Evolutionary conservation across 1,284 basidiomycete species (phyloP).

Genomic region (Ustilago trichophora): DNA sequence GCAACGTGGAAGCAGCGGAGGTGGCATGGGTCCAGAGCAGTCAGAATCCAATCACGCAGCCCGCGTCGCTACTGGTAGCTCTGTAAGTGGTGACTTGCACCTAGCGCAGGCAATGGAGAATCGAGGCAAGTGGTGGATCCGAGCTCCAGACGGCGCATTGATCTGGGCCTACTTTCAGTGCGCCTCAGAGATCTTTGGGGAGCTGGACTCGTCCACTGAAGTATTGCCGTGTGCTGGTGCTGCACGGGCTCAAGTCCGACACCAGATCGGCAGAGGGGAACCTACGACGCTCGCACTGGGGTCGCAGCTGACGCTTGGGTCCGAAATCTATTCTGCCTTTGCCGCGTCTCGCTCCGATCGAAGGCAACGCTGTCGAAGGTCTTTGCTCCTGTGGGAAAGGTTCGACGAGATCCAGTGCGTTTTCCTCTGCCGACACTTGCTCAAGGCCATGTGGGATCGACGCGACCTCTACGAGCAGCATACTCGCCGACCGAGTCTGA

Average conservation of each 20-base stretch:
- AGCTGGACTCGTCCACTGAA: constrained; percentile 2
- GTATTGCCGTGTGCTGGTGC: background rate
- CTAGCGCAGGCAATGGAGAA: constrained; percentile 10
- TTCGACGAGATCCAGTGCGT: constrained; percentile 18
- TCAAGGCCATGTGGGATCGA: constrained; percentile 16
- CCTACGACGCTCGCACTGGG: constrained; percentile 6
- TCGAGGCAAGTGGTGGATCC: constrained; percentile 21
- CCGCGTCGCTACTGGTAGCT: background rate
- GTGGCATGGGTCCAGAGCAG: no score
- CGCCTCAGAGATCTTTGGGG: constrained; percentile 19
- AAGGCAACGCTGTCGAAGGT: constrained; percentile 14
- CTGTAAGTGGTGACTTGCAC: background rate
- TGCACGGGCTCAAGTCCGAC: background rate
- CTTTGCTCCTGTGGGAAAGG: constrained; percentile 12
- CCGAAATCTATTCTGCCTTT: constrained; percentile 1
- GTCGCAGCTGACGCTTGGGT: constrained; percentile 2
- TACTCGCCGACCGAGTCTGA: background rate
- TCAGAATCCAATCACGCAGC: background rate
- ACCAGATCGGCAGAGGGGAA: constrained; percentile 7
- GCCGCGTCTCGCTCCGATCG: constrained; percentile 4
- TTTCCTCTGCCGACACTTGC: constrained; percentile 14
- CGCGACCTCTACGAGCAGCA: constrained; percentile 17
- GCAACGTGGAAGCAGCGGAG: background rate
- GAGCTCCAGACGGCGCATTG: constrained; percentile 16
- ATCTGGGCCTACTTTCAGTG: constrained; percentile 27